These are phyloP conservation scores for Metarhizium guizhouense DNA, from an alignment of 2,329 filamentous ascomycete genomes.

Conservation along the genomic window DNA sequence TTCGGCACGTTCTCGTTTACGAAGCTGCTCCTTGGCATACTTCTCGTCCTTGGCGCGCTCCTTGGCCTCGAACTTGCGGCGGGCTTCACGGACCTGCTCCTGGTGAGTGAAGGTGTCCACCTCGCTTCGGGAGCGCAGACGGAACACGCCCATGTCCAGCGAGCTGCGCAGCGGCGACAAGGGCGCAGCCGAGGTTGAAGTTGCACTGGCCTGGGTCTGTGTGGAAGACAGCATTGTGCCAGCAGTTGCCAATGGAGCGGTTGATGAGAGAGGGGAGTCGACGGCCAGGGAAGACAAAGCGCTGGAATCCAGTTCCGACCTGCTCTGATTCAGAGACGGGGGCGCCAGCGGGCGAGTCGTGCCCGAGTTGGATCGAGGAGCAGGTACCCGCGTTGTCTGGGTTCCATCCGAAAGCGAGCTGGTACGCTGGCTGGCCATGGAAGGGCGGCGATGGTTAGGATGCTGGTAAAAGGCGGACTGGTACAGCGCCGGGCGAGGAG, in stretches of 20 bases:
- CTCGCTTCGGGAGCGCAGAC: conserved; percentile 52
- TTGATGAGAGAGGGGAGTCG: conserved; percentile 26
- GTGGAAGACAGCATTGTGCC: conserved; percentile 19
- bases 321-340: conserved; percentile 29
- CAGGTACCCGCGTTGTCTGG: conserved; percentile 17
- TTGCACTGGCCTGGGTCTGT: conserved; percentile 14
- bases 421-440: conserved; percentile 24
- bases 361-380: conserved; percentile 19
- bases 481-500: conserved; percentile 4
- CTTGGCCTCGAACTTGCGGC: conserved; percentile 54
- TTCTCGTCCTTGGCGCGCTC: conserved; percentile 55
- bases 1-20: conserved; percentile 49
- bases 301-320: conserved; percentile 37
- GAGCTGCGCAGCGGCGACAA: conserved; percentile 48
- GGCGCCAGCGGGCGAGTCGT: conserved; percentile 28
- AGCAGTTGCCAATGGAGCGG: conserved; percentile 15
- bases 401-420: conserved; percentile 24
- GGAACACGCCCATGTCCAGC: conserved; percentile 48
- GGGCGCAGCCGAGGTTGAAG: conserved; percentile 24
- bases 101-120: conserved; percentile 44
- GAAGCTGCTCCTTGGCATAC: conserved; percentile 48
- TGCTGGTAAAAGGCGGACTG: conserved; percentile 10
- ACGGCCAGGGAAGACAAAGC: conserved; percentile 17
- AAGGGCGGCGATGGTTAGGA: conserved; percentile 18
- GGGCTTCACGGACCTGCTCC: conserved; percentile 51